phyloP scores from a whole-genome alignment of 441 rosid genomes.

The Euphorbia celastroides region DNA sequence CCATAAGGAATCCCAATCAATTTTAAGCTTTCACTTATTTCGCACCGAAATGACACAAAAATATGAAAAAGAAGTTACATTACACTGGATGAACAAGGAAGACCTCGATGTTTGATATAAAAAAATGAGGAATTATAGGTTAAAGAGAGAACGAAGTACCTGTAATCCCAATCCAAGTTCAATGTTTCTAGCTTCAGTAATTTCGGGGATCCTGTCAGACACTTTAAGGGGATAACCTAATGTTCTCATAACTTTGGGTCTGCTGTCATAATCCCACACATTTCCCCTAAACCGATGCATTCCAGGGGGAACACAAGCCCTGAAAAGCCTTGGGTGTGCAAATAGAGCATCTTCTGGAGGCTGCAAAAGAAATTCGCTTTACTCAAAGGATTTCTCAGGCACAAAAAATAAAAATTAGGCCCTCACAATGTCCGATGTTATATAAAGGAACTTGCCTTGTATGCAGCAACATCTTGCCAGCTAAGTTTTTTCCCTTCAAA shows the following conservation, averaged over 20 bases:
- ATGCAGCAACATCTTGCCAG: conserved; percentile 92
- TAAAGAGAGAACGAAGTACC: conserved; percentile 29
- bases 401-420: neutral
- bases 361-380: conserved; percentile 28
- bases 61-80: too few relatives aligned
- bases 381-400: conserved; percentile 4
- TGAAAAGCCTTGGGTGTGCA: conserved; percentile 92
- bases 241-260: conserved; percentile 68
- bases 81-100: neutral
- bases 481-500: conserved; percentile 73
- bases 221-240: conserved; percentile 69
- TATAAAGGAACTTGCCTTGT: conserved; percentile 47
- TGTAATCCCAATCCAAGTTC: conserved; percentile 96
- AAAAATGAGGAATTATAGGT: neutral
- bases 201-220: conserved; percentile 71
- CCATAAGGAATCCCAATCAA: neutral
- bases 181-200: conserved; percentile 88
- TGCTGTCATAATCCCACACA: conserved; percentile 90
- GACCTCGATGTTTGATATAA: neutral
- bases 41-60: too few relatives aligned
- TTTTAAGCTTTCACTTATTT: too few relatives aligned
- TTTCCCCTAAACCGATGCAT: conserved; percentile 97
- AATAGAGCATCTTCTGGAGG: conserved; percentile 93
- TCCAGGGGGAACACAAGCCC: conserved; percentile 97
- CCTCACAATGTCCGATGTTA: neutral